Conservation (phyloP, 441 rosid species). For the Bruguiera hainesii region DNA sequence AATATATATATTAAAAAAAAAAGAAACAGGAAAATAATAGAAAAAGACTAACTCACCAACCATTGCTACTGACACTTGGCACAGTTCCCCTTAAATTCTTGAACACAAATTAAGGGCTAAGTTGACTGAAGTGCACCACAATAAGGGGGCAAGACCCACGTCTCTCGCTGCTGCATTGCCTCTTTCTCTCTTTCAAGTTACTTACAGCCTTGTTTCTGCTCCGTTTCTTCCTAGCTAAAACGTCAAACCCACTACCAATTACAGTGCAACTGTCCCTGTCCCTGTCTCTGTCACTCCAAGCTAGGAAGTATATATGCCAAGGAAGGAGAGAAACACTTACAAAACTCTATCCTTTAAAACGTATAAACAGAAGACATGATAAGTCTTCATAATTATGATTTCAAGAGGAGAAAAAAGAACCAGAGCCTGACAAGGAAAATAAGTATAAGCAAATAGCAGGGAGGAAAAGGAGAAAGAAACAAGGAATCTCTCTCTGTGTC, state of each 20-base stretch:
- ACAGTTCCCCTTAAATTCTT: constrained; percentile 38
- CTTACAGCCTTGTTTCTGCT: constrained; percentile 5
- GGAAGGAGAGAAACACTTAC: no score
- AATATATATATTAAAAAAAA: not conserved
- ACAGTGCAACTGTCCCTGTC: no score
- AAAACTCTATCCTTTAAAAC: no score
- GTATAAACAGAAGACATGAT: no score
- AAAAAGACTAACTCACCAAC: constrained; percentile 29
- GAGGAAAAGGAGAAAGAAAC: not conserved
- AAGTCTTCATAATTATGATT: no score
- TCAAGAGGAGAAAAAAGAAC: no score
- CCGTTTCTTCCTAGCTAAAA: not conserved
- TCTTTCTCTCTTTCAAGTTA: constrained; percentile 7
- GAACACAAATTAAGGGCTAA: constrained; percentile 25
- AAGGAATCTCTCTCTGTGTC: not conserved
- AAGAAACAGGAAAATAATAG: not conserved
- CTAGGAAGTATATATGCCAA: no score
- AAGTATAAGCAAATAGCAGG: no score
- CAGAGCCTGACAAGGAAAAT: no score
- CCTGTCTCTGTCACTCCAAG: no score
- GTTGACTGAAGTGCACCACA: constrained; percentile 55
- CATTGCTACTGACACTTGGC: constrained; percentile 26
- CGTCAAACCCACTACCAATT: constrained; percentile 12
- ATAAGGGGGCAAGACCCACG: constrained; percentile 59
- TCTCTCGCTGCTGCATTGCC: constrained; percentile 38